A percentile compares a stretch with the other conserved stretches of the same genome.
Conservation (phyloP, 352 stramenopile genomes). For the Nothophytophthora sp. region DNA sequence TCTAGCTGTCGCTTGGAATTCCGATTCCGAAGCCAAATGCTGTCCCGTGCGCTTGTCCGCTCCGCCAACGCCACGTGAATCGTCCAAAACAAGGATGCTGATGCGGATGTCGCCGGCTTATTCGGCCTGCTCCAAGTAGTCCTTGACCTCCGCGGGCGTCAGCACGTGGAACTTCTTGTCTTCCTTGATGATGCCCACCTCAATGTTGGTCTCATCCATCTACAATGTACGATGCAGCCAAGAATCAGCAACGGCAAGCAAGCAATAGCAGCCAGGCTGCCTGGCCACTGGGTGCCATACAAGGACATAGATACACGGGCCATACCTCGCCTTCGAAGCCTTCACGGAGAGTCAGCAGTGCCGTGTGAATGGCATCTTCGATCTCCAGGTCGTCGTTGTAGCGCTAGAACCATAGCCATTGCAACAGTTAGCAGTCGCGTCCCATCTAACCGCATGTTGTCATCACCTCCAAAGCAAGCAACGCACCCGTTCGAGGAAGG, state of each 20-base stretch:
- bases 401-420: conserved; percentile 39
- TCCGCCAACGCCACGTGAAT: background rate
- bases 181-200: conserved; percentile 97
- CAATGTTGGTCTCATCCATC: conserved; percentile 99
- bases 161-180: conserved; percentile 98
- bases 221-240: conserved; percentile 42
- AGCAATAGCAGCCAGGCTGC: background rate
- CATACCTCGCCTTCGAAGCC: conserved; percentile 95
- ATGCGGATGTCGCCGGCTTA: conserved; percentile 54
- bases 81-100: conserved; percentile 19
- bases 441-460: background rate
- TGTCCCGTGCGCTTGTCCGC: background rate
- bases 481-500: conserved; percentile 98
- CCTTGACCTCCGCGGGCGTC: conserved; percentile 97
- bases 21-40: too few species aligned
- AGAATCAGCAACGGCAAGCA: background rate
- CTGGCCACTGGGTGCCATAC: too few species aligned
- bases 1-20: too few species aligned
- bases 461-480: conserved; percentile 5
- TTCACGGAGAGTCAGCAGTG: conserved; percentile 98
- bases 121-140: conserved; percentile 99
- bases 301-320: background rate
- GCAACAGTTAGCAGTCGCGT: conserved; percentile 2
- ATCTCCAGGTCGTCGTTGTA: conserved; percentile 98
- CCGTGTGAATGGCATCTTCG: conserved; percentile 99